Percentiles rank a stretch among this genome's conserved stretches.
phyloP scores from a whole-genome alignment of 2,329 filamentous ascomycete species.

The Gyromitra esculenta region DNA sequence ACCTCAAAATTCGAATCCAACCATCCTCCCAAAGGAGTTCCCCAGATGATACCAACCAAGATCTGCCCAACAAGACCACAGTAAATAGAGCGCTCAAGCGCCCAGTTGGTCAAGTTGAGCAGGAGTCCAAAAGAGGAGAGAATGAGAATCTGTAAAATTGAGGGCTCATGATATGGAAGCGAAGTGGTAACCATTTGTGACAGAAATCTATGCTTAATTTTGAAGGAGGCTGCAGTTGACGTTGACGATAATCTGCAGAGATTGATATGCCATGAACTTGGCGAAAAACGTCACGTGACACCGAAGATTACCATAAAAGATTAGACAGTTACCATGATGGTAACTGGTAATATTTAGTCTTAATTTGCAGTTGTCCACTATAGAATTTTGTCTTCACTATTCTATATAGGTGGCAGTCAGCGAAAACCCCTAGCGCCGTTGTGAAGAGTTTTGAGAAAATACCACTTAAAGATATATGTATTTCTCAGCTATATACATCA shows the following conservation, averaged over 20 bases:
- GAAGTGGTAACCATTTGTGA: slow-evolving; percentile 6
- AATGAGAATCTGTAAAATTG: slow-evolving; percentile 69
- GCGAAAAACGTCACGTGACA: background rate
- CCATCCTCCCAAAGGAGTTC: slow-evolving; percentile 72
- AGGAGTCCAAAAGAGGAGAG: slow-evolving; percentile 71
- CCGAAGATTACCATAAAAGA: background rate
- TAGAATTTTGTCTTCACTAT: no score
- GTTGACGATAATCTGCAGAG: background rate
- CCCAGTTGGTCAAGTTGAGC: slow-evolving; percentile 69
- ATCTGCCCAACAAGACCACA: slow-evolving; percentile 79
- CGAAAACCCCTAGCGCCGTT: no score
- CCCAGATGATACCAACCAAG: slow-evolving; percentile 75
- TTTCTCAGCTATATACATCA: no score
- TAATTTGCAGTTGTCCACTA: no score
- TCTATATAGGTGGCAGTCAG: no score
- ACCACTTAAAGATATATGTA: no score
- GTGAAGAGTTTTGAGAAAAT: no score
- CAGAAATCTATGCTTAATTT: background rate
- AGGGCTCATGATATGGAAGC: slow-evolving; percentile 70
- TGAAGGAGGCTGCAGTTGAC: background rate
- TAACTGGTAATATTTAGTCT: no score
- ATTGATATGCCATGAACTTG: background rate
- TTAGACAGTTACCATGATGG: no score
- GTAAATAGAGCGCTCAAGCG: slow-evolving; percentile 70
- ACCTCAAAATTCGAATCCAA: slow-evolving; percentile 67